A percentile compares a stretch with the other conserved stretches of the same genome.
Conservation (phyloP, 768 basidiomycete species). For the Boletus pseudopeckii region DNA sequence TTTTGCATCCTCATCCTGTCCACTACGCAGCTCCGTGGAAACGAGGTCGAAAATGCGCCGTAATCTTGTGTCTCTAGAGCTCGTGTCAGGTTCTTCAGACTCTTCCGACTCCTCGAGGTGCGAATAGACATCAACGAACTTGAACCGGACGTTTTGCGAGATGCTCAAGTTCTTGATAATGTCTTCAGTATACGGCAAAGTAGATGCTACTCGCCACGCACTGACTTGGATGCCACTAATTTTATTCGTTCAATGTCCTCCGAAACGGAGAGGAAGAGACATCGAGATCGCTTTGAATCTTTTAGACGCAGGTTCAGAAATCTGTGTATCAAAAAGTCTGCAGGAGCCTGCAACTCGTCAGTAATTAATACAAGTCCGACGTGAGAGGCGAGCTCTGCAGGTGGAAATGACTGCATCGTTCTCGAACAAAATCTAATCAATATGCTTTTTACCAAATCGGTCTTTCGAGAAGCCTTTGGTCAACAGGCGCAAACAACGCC, state of each 20-base stretch:
- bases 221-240: slow-evolving; percentile 59
- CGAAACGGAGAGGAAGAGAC: slow-evolving; percentile 56
- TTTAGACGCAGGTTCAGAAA: slow-evolving; percentile 53
- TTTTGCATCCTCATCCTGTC: slow-evolving; percentile 8
- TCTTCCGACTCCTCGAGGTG: slow-evolving; percentile 27
- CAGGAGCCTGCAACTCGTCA: slow-evolving; percentile 67
- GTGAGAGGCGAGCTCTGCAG: slow-evolving; percentile 48
- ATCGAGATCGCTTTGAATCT: slow-evolving; percentile 30
- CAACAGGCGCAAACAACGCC: slow-evolving; percentile 18
- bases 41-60: slow-evolving; percentile 38
- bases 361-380: slow-evolving; percentile 59
- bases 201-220: slow-evolving; percentile 34
- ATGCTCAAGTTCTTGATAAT: slow-evolving; percentile 34
- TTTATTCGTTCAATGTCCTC: slow-evolving; percentile 60
- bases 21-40: slow-evolving; percentile 22
- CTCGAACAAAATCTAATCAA: slow-evolving; percentile 5
- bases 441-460: slow-evolving; percentile 11
- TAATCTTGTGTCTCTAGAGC: slow-evolving; percentile 13
- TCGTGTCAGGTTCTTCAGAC: slow-evolving; percentile 8
- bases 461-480: slow-evolving; percentile 15
- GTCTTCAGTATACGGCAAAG: slow-evolving; percentile 4
- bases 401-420: slow-evolving; percentile 46
- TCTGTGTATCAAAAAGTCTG: slow-evolving; percentile 68
- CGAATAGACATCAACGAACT: slow-evolving; percentile 53
- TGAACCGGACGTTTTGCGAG: slow-evolving; percentile 38